Evolutionary conservation across 75 land plant genomes (phyloP).

Genomic region (Adiantum capillusveneris): DNA sequence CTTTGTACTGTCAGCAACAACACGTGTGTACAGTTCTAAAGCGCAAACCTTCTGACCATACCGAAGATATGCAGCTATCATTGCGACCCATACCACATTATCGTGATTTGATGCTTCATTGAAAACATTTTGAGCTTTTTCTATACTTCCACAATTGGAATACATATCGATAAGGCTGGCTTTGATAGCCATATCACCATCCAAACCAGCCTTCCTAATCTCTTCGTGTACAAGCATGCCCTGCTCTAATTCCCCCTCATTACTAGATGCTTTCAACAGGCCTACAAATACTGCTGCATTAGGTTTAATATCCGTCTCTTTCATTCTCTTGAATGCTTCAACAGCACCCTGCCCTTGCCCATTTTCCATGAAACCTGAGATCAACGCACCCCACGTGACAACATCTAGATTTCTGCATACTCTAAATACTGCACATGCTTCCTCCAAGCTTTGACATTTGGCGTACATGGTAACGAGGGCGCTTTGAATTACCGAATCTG

Average conservation of each 20-base stretch:
- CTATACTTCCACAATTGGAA: conserved; percentile 34
- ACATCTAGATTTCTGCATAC: not conserved
- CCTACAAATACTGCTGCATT: not conserved
- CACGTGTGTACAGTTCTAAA: not conserved
- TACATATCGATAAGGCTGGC: conserved; percentile 47
- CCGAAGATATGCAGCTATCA: conserved; percentile 1
- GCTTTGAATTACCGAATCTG: not conserved
- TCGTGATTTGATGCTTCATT: not conserved
- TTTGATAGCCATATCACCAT: conserved; percentile 21
- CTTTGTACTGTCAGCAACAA: not conserved
- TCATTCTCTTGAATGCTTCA: conserved; percentile 2
- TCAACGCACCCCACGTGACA: conserved; percentile 8
- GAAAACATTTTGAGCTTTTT: conserved; percentile 6
- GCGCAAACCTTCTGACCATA: not conserved
- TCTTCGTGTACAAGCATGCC: conserved; percentile 3
- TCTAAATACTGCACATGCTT: conserved; percentile 1
- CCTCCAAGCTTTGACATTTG: conserved; percentile 8
- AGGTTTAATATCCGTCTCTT: not conserved
- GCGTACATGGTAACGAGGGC: conserved; percentile 8
- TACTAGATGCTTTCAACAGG: conserved; percentile 6
- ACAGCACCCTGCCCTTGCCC: conserved; percentile 1
- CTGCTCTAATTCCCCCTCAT: not conserved
- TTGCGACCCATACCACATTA: conserved; percentile 2
- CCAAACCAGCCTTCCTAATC: not conserved
- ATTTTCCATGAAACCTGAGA: not conserved